Conservation (phyloP, 108 stramenopile genomes). For the Fragilariopsis cylindrus region DNA sequence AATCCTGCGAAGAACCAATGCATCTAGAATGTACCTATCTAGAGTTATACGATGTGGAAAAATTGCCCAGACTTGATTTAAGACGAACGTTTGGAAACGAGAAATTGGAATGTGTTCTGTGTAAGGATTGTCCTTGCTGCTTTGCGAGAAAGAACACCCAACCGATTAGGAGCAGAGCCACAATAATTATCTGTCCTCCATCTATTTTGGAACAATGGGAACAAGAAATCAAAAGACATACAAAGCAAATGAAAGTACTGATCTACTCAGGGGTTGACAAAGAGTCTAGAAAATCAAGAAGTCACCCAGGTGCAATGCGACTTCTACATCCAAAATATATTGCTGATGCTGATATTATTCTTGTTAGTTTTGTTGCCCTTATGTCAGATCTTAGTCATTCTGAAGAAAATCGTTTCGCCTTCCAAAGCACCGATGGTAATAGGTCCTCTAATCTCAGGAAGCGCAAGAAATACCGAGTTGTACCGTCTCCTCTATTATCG, state of each 20-base stretch:
- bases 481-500: conserved; percentile 65
- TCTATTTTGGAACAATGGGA: conserved; percentile 72
- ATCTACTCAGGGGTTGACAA: conserved; percentile 61
- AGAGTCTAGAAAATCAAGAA: neutral
- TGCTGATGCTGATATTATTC: conserved; percentile 66
- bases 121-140: conserved; percentile 46
- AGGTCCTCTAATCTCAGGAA: conserved; percentile 28
- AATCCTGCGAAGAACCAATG: conserved; percentile 38
- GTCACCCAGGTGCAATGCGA: conserved; percentile 20
- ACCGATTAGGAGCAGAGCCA: conserved; percentile 54
- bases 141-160: conserved; percentile 9
- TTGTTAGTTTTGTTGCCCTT: conserved; percentile 59
- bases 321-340: conserved; percentile 61
- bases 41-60: conserved; percentile 18
- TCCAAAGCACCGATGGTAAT: conserved; percentile 19
- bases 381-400: conserved; percentile 64
- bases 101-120: conserved; percentile 12
- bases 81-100: conserved; percentile 15
- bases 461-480: conserved; percentile 56
- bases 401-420: conserved; percentile 59
- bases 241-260: conserved; percentile 47
- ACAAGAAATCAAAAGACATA: conserved; percentile 61
- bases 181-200: conserved; percentile 70
- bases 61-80: neutral
- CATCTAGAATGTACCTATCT: conserved; percentile 40